These are phyloP conservation scores for Hyphopichia wangnamkhiaoensis DNA, from an alignment of 1,139 yeast genomes.

Conservation along the genomic window DNA sequence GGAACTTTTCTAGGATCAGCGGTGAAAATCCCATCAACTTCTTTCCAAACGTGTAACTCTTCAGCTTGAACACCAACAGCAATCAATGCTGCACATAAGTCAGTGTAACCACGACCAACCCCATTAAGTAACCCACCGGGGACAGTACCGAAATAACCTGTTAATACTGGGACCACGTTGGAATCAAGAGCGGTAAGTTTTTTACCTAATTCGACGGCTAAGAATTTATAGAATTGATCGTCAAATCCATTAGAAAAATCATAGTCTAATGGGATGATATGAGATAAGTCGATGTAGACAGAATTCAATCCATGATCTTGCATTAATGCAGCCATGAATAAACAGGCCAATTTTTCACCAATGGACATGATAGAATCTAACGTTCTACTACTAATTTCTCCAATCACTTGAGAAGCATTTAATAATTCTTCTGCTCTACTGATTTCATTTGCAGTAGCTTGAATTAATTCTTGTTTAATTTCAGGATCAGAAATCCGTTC, in stretches of 20 bases:
- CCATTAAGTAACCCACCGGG: constrained; percentile 93
- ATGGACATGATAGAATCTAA: constrained; percentile 87
- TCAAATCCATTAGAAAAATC: constrained; percentile 60
- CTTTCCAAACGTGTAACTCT: constrained; percentile 97
- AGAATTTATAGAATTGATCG: constrained; percentile 62
- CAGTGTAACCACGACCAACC: constrained; percentile 97
- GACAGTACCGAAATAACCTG: constrained; percentile 92
- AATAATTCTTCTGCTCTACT: constrained; percentile 66
- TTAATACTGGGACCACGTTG: constrained; percentile 78
- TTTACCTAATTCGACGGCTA: constrained; percentile 61
- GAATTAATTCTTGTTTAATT: constrained; percentile 50
- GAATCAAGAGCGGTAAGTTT: constrained; percentile 48
- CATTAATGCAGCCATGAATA: constrained; percentile 83
- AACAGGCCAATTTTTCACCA: constrained; percentile 90
- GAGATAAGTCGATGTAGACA: constrained; percentile 74
- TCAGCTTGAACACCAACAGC: constrained; percentile 93
- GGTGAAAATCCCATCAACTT: constrained; percentile 97
- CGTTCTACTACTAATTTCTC: constrained; percentile 88
- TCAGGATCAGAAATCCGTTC: constrained; percentile 45
- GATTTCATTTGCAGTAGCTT: constrained; percentile 65
- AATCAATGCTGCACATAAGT: constrained; percentile 91
- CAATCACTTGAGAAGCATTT: constrained; percentile 86
- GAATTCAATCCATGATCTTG: constrained; percentile 79
- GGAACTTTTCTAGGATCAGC: constrained; percentile 98
- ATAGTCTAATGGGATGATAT: constrained; percentile 62